Percentiles rank a stretch among this genome's conserved stretches.
phyloP scores from a whole-genome alignment of 257 asterid species.

The Solanum sejunctum region DNA sequence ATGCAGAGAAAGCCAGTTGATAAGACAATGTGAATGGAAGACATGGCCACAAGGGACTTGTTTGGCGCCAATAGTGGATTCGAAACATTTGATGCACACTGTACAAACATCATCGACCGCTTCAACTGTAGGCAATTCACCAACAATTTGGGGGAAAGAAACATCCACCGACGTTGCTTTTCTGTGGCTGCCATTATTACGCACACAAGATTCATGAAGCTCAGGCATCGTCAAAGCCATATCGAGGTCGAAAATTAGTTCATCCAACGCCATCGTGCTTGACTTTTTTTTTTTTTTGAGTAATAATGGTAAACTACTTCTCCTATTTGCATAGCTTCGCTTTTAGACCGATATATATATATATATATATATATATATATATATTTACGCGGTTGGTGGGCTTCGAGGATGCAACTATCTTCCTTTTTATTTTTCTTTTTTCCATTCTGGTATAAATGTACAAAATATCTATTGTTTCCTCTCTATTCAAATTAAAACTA shows the following conservation, averaged over 20 bases:
- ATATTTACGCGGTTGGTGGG: background rate
- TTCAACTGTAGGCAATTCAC: background rate
- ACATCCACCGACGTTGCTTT: background rate
- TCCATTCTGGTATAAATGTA: background rate
- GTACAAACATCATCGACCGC: constrained; percentile 4
- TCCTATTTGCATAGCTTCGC: background rate
- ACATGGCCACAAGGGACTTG: constrained; percentile 20
- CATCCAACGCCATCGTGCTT: background rate
- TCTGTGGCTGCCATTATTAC: background rate
- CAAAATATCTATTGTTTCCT: background rate
- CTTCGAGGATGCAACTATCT: background rate
- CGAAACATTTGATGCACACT: constrained; percentile 22
- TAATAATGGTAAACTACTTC: background rate
- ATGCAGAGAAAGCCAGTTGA: constrained; percentile 14
- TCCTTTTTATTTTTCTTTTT: background rate
- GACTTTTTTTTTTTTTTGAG: background rate
- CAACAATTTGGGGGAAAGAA: background rate
- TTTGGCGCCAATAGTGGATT: background rate
- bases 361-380: background rate
- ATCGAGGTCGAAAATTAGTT: constrained; percentile 12
- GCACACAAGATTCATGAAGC: background rate
- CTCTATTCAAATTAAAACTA: no score
- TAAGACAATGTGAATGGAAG: constrained; percentile 16
- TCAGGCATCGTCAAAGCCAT: constrained; percentile 6
- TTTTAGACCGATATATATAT: background rate